Base-by-base conservation (phyloP, 805 yeast species). In the Clavispora asparagi region DNA sequence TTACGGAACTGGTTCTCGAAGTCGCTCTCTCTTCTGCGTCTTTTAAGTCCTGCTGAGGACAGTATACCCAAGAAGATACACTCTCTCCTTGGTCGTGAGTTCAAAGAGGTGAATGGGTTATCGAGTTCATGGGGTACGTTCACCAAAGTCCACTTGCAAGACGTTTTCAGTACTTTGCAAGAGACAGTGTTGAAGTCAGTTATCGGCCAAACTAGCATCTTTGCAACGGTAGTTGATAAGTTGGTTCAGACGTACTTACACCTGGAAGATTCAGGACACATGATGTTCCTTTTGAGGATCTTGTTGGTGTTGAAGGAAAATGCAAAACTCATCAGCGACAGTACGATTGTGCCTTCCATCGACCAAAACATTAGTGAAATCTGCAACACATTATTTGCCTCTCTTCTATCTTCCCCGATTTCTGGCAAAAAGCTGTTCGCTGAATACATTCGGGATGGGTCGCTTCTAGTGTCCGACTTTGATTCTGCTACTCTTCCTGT, bases 401-500 rank as follows among this genome's bases (percentile, higher is more conserved):
- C 35, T 31, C 37, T 33, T 33, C 37, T 33, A 10, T 16, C 12
- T 7, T 10, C 23, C 6, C 25, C 23, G 16, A 33, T 33, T 4
- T 2, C 25, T 7, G 37, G 37, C 13, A 7, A 4, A 4, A 39
- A 39, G 32, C 4, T n/a, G 2, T 39, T 25, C 32, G 19, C 13
- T 10, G 30, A n/a, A 14, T 13, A 19, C 14, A 13, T 39, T 10
- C 19, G 19, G n/a, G 32, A 39, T 12, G 31, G 41, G 4, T 7
- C 41, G 27, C 14, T 26, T 2, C 32, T 25, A 1, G 32, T 13
- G 6, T 39, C 48, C 6, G 42, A 40, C 1, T 19, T 26, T 9
- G 51, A 51, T 12, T 44, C 45, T 14, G 48, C 39, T 6, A 44
- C 52, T 1, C 46, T 52, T 29, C 51, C 57, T 8, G 32, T 46